Conservation (phyloP, 2,329 filamentous ascomycete species). For the Pseudopithomyces chartarum region DNA sequence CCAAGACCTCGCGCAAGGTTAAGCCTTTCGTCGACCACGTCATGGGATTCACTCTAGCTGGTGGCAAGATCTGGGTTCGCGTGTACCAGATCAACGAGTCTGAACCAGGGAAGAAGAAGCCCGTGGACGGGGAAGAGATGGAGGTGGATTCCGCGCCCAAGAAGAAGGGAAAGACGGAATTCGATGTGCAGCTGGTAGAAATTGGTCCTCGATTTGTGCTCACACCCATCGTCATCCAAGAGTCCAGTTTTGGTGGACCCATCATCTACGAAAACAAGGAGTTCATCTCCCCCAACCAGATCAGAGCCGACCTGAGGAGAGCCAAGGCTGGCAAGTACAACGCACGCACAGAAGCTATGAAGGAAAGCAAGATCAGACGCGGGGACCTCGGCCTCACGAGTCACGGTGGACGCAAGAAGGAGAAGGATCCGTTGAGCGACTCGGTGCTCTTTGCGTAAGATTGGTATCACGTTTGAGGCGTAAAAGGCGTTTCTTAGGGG, state of each 20-base stretch:
- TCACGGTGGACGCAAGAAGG: slow-evolving; percentile 65
- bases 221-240: slow-evolving; percentile 92
- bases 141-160: slow-evolving; percentile 40
- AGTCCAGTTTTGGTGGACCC: slow-evolving; percentile 92
- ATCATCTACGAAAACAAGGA: slow-evolving; percentile 99
- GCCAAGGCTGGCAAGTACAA: slow-evolving; percentile 80
- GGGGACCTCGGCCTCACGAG: slow-evolving; percentile 76
- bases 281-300: slow-evolving; percentile 95
- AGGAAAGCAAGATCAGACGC: slow-evolving; percentile 75
- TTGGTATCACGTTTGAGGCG: not conserved
- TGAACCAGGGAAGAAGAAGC: slow-evolving; percentile 61
- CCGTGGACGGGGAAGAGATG: slow-evolving; percentile 48
- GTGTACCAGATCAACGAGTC: slow-evolving; percentile 93
- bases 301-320: slow-evolving; percentile 78
- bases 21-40: slow-evolving; percentile 98
- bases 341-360: slow-evolving; percentile 72
- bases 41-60: slow-evolving; percentile 87
- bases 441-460: slow-evolving; percentile 73
- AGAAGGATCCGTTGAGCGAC: slow-evolving; percentile 75
- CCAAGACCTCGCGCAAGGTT: slow-evolving; percentile 81
- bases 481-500: slow-evolving; percentile 1
- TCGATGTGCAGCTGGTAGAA: slow-evolving; percentile 83
- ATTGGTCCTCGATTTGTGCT: slow-evolving; percentile 93
- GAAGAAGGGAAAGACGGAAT: slow-evolving; percentile 61
- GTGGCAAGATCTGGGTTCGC: slow-evolving; percentile 94